phyloP scores from a whole-genome alignment of 2,329 filamentous ascomycete species.

The Neopestalotiopsis clavispora region DNA sequence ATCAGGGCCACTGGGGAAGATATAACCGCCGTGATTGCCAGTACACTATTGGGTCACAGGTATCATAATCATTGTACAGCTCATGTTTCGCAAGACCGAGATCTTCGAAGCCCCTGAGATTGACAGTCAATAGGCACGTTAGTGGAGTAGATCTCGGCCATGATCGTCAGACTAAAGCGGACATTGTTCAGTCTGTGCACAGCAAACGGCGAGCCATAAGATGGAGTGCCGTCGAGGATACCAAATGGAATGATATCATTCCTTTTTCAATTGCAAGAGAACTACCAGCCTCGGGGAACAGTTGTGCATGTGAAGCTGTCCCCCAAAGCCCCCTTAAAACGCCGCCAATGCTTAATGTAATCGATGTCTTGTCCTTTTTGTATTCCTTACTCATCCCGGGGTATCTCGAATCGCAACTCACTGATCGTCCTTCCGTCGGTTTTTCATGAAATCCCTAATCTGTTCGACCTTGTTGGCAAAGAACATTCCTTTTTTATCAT shows the following conservation, averaged over 20 bases:
- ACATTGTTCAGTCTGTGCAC: too few species aligned
- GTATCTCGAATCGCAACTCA: background rate
- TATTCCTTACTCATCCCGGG: background rate
- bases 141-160: background rate
- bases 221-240: too few species aligned
- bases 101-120: background rate
- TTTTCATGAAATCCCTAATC: constrained; percentile 77
- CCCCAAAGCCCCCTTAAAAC: background rate
- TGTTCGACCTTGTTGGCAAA: constrained; percentile 93
- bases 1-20: too few species aligned
- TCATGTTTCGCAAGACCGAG: background rate
- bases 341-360: background rate
- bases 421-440: constrained; percentile 24
- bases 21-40: too few species aligned
- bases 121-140: background rate
- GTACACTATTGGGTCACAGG: too few species aligned
- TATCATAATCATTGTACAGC: background rate
- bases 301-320: background rate
- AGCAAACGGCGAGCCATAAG: too few species aligned
- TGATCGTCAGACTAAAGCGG: background rate
- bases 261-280: background rate
- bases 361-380: background rate
- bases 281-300: background rate
- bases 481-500: constrained; percentile 79
- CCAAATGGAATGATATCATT: too few species aligned